Evolutionary conservation across 345 rosid species (phyloP), one percentile per base, ranked within the genome.

Genomic region (Lumnitzera littorea): DNA sequence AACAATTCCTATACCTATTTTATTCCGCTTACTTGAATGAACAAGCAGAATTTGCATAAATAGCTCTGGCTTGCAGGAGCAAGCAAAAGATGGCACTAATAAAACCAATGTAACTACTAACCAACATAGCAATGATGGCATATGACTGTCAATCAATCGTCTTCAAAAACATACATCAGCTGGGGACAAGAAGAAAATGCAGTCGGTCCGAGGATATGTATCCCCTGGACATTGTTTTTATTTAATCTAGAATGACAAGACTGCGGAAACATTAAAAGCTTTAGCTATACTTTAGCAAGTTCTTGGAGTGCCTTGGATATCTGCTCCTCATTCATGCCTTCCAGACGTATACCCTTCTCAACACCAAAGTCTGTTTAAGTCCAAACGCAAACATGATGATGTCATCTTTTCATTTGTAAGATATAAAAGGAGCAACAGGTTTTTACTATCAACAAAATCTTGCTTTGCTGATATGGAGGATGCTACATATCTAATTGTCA

Each of bases 271-370:
- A 25, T 50, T 8, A 15, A 10, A 11, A n/a, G 55, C 53, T 11
- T 31, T 12, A 24, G 36, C 48, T 67, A 67, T n/a, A 50, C 62
- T 24, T 68, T 56, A 10, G 66, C 53, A 15, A 62, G 36, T 15
- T 68, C 62, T 57, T 62, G 48, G 29, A 68, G 67, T 24, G 62
- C 31, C 25, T 62, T 62, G 13, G 52, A 57, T 50, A 68, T 68
- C 58, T 62, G 66, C 57, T 36, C 72, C 62, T 68, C 72, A 36
- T 57, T 61, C 72, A 62, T 54, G n/a, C 72, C 72, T 0, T 68
- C 72, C 66, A 68, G 50, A 14, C 31, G 72, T 11, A 68, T 43
- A 27, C 72, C 72, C 62, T 62, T 68, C 57, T 68, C 72, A 14
- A 68, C 58, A 20, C 67, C 72, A 13, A 61, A 55, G 65, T 68